These are phyloP conservation scores for Mycena rosella DNA, from an alignment of 768 basidiomycete species.

Conservation along the genomic window DNA sequence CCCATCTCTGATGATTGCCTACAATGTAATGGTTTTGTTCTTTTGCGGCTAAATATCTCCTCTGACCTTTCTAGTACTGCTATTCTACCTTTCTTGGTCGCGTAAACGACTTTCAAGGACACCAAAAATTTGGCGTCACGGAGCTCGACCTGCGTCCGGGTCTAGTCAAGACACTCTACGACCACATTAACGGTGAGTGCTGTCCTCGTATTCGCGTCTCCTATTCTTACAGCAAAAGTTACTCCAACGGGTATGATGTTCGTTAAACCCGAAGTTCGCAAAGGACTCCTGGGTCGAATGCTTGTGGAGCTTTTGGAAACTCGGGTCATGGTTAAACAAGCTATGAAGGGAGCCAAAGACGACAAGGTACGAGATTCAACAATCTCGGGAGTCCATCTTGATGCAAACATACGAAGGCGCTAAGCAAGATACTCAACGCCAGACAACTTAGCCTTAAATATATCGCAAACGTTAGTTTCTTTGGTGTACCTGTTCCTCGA, in stretches of 20 bases:
- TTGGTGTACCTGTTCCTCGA: neutral
- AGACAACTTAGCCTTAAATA: slow-evolving; percentile 95
- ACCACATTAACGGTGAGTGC: slow-evolving; percentile 79
- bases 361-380: slow-evolving; percentile 72
- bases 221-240: slow-evolving; percentile 62
- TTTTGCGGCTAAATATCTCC: neutral
- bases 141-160: slow-evolving; percentile 78
- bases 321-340: slow-evolving; percentile 97
- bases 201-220: neutral
- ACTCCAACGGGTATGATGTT: slow-evolving; percentile 97
- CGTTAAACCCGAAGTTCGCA: slow-evolving; percentile 86
- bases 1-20: slow-evolving; percentile 98
- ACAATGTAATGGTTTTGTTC: slow-evolving; percentile 63
- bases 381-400: neutral
- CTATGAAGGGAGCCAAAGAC: slow-evolving; percentile 84
- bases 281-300: slow-evolving; percentile 92
- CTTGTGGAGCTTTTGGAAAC: slow-evolving; percentile 93
- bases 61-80: slow-evolving; percentile 64
- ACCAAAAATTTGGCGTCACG: slow-evolving; percentile 88
- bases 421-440: slow-evolving; percentile 85
- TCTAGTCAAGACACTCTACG: slow-evolving; percentile 74
- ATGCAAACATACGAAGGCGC: slow-evolving; percentile 60
- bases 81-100: slow-evolving; percentile 97
- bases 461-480: slow-evolving; percentile 76
- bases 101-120: slow-evolving; percentile 86